Conservation (phyloP, 2,329 filamentous ascomycete species). For the Claviceps pazoutovae region DNA sequence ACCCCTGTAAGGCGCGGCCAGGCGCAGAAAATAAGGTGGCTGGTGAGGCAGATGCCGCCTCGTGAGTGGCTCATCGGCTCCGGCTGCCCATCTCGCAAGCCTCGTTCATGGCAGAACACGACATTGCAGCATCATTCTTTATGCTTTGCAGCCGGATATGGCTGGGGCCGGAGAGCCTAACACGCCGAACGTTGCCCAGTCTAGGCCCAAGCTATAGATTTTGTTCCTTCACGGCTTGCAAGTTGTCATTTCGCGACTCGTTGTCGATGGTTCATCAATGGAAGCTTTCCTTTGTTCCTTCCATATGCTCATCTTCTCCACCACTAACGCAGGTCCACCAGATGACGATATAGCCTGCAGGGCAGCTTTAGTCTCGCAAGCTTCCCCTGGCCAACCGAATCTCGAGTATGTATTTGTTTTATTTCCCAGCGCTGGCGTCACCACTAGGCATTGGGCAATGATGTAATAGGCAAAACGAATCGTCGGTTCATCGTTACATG, state of each 20-base stretch:
- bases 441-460: not conserved
- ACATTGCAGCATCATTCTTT: not conserved
- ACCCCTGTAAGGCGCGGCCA: not conserved
- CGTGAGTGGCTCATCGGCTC: not conserved
- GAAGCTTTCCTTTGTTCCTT: not conserved
- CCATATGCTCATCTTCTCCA: not conserved
- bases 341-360: not conserved
- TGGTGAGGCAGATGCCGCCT: slow-evolving; percentile 11
- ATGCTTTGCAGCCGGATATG: not conserved
- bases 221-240: not conserved
- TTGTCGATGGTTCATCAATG: not conserved
- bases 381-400: not conserved
- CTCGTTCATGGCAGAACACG: not conserved
- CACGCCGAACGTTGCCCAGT: not conserved
- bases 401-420: not conserved
- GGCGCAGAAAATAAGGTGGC: slow-evolving; percentile 16
- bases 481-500: not conserved
- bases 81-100: not conserved
- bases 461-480: not conserved
- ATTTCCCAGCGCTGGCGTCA: not conserved
- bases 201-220: not conserved
- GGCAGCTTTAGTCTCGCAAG: not conserved
- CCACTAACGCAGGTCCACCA: not conserved
- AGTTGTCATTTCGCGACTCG: not conserved
- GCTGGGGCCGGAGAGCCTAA: not conserved